Evolutionary conservation across 805 yeast genomes (phyloP).

Genomic region (Saturnispora sekii): DNA sequence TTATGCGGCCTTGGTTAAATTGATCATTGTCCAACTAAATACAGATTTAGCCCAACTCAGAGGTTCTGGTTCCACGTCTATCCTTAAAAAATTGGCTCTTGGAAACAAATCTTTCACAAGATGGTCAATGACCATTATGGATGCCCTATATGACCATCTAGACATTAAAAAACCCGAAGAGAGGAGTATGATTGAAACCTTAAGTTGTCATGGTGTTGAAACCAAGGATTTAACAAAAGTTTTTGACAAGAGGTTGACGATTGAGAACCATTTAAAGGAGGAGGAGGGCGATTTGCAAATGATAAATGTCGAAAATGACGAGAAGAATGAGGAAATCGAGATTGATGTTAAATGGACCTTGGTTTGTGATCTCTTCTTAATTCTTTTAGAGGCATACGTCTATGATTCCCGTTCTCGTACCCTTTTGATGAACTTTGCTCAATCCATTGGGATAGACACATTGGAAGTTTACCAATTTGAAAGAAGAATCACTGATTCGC

Average conservation of each 20-base stretch:
- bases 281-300: conserved; percentile 12
- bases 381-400: conserved; percentile 69
- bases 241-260: conserved; percentile 29
- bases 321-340: conserved; percentile 31
- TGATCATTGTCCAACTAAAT: conserved; percentile 73
- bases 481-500: conserved; percentile 77
- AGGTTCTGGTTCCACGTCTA: conserved; percentile 40
- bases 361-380: conserved; percentile 79
- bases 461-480: conserved; percentile 83
- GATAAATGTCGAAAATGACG: conserved; percentile 21
- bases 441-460: conserved; percentile 43
- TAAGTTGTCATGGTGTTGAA: conserved; percentile 76
- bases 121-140: conserved; percentile 73
- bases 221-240: conserved; percentile 64
- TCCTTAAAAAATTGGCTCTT: conserved; percentile 49
- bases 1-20: conserved; percentile 74
- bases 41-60: conserved; percentile 58
- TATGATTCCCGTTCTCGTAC: conserved; percentile 88
- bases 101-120: conserved; percentile 72
- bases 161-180: conserved; percentile 63
- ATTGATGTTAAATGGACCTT: conserved; percentile 90
- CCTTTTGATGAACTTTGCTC: conserved; percentile 60
- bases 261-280: conserved; percentile 40
- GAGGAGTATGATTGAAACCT: conserved; percentile 73
- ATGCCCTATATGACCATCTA: conserved; percentile 69